phyloP scores from a whole-genome alignment of 352 stramenopile species.

The Peronosclerospora sorghi region DNA sequence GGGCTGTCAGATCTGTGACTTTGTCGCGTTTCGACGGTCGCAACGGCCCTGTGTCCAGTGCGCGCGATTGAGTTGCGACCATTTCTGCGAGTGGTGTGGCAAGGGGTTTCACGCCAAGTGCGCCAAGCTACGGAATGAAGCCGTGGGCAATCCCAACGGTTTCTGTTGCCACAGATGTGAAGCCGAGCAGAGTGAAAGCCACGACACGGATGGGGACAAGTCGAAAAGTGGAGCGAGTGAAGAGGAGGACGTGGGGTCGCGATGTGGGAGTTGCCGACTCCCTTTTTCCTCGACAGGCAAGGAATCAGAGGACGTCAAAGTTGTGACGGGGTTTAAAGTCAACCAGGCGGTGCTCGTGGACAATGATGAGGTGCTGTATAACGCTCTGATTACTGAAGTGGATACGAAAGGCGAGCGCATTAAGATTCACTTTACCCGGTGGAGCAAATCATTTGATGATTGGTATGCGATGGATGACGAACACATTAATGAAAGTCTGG shows the following conservation, averaged over 20 bases:
- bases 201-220: constrained; percentile 25
- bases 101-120: constrained; percentile 72
- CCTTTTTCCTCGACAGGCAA: constrained; percentile 36
- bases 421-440: constrained; percentile 82
- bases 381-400: constrained; percentile 76
- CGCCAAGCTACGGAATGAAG: constrained; percentile 35
- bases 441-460: constrained; percentile 82
- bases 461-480: constrained; percentile 87
- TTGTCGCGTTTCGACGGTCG: constrained; percentile 55
- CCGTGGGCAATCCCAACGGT: constrained; percentile 38
- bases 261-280: constrained; percentile 49
- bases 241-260: constrained; percentile 48
- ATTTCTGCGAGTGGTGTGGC: constrained; percentile 82
- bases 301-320: constrained; percentile 14
- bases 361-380: constrained; percentile 82
- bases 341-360: constrained; percentile 79
- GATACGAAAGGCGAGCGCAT: constrained; percentile 58
- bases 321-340: constrained; percentile 43
- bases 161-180: constrained; percentile 74
- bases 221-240: constrained; percentile 24
- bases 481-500: constrained; percentile 81
- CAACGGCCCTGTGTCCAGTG: constrained; percentile 62
- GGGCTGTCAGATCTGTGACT: constrained; percentile 76
- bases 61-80: constrained; percentile 42
- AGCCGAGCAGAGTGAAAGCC: constrained; percentile 42